Percentiles rank a stretch among this genome's conserved stretches.
phyloP scores from a whole-genome alignment of 1,284 basidiomycete species.

The Ustilago sp. region DNA sequence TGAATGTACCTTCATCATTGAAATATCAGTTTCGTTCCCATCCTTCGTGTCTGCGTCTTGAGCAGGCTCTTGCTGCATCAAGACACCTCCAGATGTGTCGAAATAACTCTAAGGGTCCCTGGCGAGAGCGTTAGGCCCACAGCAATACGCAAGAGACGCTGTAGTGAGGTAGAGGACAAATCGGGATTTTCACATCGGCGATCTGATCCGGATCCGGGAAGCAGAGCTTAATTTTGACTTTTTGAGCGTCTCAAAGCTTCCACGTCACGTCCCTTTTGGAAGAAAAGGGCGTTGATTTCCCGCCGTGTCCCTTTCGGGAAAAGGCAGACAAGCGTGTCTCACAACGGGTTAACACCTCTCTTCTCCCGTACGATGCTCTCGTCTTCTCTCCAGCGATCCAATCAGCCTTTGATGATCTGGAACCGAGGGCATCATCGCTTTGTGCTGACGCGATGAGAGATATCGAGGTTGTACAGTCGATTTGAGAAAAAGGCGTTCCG shows the following conservation, averaged over 20 bases:
- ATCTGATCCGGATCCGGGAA: not conserved
- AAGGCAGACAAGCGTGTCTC: not conserved
- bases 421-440: not conserved
- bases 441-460: too few relatives aligned
- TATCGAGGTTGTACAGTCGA: not conserved
- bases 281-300: constrained; percentile 3
- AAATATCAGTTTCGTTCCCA: not conserved
- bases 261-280: constrained; percentile 35
- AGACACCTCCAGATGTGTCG: not conserved
- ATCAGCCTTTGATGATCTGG: not conserved
- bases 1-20: constrained; percentile 11
- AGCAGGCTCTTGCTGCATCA: not conserved
- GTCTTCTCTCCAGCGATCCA: not conserved
- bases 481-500: not conserved
- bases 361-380: not conserved
- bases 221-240: not conserved
- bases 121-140: not conserved
- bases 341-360: not conserved
- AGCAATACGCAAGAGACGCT: too few relatives aligned
- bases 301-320: not conserved
- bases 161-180: not conserved
- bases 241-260: constrained; percentile 6
- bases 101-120: not conserved
- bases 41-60: not conserved
- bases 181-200: constrained; percentile 9